Conservation (phyloP, 495 filamentous ascomycete genomes). For the Terfezia boudieri region DNA sequence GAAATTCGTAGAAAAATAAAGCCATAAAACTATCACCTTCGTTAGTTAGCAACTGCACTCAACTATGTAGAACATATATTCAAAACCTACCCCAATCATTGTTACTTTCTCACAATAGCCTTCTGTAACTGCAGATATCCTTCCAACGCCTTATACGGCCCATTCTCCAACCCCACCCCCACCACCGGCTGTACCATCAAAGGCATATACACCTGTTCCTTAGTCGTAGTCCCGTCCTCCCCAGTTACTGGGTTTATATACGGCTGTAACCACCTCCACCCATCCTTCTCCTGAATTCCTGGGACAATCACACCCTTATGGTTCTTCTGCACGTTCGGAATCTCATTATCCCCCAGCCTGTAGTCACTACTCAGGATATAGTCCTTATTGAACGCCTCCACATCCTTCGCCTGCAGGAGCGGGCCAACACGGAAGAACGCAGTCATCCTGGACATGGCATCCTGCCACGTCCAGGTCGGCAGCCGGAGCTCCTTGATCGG, state of each 20-base stretch:
- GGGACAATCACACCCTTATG: constrained; percentile 1
- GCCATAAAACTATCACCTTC: no score
- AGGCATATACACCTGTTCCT: constrained; percentile 8
- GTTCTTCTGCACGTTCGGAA: not conserved
- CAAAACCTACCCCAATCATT: no score
- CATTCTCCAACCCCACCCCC: constrained; percentile 15
- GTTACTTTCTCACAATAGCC: constrained; percentile 10
- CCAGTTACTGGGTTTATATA: constrained; percentile 7
- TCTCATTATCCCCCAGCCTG: constrained; percentile 2
- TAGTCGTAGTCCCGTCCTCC: not conserved
- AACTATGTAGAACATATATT: no score
- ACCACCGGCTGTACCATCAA: constrained; percentile 13
- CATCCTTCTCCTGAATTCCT: constrained; percentile 11
- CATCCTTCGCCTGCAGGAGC: constrained; percentile 17
- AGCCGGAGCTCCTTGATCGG: constrained; percentile 21
- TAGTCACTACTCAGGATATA: constrained; percentile 2
- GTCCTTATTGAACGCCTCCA: constrained; percentile 10
- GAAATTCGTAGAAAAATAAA: no score
- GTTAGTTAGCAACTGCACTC: no score
- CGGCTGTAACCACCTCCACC: constrained; percentile 30
- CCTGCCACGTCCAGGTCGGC: constrained; percentile 24
- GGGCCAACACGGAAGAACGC: constrained; percentile 29
- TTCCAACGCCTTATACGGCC: constrained; percentile 25
- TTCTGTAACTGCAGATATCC: constrained; percentile 24
- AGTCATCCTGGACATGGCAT: constrained; percentile 24